Base-by-base conservation (phyloP, 2,329 filamentous ascomycete genomes). In the Calonectria hongkongensis region DNA sequence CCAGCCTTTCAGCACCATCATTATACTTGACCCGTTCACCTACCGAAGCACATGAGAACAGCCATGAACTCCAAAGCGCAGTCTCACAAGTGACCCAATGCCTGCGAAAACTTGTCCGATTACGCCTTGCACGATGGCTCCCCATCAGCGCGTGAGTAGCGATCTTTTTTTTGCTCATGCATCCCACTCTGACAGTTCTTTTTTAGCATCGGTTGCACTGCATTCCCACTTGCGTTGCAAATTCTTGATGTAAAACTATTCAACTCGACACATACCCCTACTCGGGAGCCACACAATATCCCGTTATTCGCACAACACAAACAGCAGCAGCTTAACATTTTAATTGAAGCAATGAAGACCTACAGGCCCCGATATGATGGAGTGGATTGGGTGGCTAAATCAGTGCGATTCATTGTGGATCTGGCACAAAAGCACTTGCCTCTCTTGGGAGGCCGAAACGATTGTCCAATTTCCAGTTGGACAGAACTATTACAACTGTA, bases 61-160 rank as follows among this genome's bases (percentile, higher is more conserved):
- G 73, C 3, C 68, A 76, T 30, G 78, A 80, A 6, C 72, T 79
- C 0, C 78, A 80, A 48, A 72, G 78, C 0, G 78, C 78, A 0
- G 74, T 77, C 9, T 78, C 78, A 0, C 70, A 77, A 4, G 74
- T 79, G 0, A 79, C 76, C 1, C 72, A 79, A 10, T 79, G 78
- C 3, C 74, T 79, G 0, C 60, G 74, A 1, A 77, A 78, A 13
- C 72, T 79, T 0, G 74, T 74, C 1, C 73, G 78, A 0, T 12
- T 74, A 0, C 70, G 77, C 0, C 21, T 79, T 0, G 79, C 75
- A 0, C 71, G 78, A 0, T 79, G 76, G 74, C 69, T 79, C 0
- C 78, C 78, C 0, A 79, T 79, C 63, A 80, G 76, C 50, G 78
- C 78, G 78, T 79, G 66, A 39, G 76, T 71, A 4, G 10, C 70